These are phyloP conservation scores for Hypericum perforatum DNA, from an alignment of 345 rosid genomes.

Conservation along the genomic window DNA sequence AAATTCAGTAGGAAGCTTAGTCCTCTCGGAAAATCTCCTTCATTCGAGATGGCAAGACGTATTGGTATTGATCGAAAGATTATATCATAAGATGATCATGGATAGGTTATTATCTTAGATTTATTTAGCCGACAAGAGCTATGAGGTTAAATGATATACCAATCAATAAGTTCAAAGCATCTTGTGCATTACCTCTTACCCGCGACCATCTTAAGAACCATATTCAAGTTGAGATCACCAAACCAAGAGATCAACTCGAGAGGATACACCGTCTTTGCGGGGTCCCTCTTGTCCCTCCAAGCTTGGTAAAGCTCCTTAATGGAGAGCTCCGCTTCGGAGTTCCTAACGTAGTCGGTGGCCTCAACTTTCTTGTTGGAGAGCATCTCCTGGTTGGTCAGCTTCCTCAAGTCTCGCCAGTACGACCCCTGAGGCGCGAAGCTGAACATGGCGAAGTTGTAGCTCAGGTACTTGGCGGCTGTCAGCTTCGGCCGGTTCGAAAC, in stretches of 20 bases:
- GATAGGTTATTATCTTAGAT: too few species aligned
- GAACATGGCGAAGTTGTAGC: not conserved
- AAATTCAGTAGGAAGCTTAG: too few species aligned
- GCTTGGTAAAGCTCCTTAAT: not conserved
- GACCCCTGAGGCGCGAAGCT: not conserved
- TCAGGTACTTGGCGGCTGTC: not conserved
- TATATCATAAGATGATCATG: too few species aligned
- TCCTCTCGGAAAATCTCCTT: too few species aligned
- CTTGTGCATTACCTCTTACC: constrained; percentile 17
- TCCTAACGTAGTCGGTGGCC: not conserved
- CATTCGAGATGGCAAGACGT: too few species aligned
- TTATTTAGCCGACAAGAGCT: too few species aligned
- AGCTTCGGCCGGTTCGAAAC: not conserved
- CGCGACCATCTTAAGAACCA: constrained; percentile 22
- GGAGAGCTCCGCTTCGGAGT: not conserved
- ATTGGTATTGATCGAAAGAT: too few species aligned
- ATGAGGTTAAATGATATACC: too few species aligned
- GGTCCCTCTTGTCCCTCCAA: not conserved
- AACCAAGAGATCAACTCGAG: constrained; percentile 28
- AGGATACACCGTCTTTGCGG: too few species aligned
- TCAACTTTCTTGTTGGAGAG: not conserved
- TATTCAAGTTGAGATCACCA: constrained; percentile 18
- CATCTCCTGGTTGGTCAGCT: not conserved
- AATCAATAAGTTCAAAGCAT: too few species aligned
- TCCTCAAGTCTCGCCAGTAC: not conserved